Percentiles rank a stretch among this genome's conserved stretches.
Conservation (phyloP, 805 yeast species). For the Candida glaebosa region DNA sequence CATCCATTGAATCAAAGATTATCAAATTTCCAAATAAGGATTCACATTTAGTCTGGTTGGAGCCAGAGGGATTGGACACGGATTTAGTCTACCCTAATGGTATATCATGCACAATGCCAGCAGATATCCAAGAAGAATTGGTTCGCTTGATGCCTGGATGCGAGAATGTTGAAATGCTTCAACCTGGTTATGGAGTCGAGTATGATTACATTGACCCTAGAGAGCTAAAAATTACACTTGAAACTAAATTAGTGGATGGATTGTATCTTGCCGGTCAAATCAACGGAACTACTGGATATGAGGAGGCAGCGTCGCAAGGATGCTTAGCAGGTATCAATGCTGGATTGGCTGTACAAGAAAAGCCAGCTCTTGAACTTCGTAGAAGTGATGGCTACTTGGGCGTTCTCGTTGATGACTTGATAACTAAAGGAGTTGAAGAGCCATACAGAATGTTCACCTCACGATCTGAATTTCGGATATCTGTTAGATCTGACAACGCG, state of each 20-base stretch:
- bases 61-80: constrained; percentile 90
- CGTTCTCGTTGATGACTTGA: constrained; percentile 87
- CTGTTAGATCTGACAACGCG: constrained; percentile 92
- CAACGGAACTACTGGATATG: constrained; percentile 98
- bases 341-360: constrained; percentile 50
- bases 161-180: constrained; percentile 81
- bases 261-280: constrained; percentile 93
- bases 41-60: constrained; percentile 86
- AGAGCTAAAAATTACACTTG: constrained; percentile 71
- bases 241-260: constrained; percentile 76
- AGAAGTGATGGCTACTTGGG: constrained; percentile 90
- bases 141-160: constrained; percentile 81
- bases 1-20: constrained; percentile 89
- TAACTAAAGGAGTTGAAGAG: constrained; percentile 93
- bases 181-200: constrained; percentile 99
- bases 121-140: constrained; percentile 76
- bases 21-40: constrained; percentile 73
- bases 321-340: constrained; percentile 95
- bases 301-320: constrained; percentile 98
- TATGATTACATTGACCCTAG: constrained; percentile 95
- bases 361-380: constrained; percentile 49
- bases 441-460: constrained; percentile 99
- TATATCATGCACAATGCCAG: constrained; percentile 94
- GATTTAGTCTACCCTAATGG: constrained; percentile 96
- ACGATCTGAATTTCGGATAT: constrained; percentile 87